These are phyloP conservation scores for Plasmodium cynomolgi DNA, from an alignment of 169 alveolate species.

Conservation along the genomic window DNA sequence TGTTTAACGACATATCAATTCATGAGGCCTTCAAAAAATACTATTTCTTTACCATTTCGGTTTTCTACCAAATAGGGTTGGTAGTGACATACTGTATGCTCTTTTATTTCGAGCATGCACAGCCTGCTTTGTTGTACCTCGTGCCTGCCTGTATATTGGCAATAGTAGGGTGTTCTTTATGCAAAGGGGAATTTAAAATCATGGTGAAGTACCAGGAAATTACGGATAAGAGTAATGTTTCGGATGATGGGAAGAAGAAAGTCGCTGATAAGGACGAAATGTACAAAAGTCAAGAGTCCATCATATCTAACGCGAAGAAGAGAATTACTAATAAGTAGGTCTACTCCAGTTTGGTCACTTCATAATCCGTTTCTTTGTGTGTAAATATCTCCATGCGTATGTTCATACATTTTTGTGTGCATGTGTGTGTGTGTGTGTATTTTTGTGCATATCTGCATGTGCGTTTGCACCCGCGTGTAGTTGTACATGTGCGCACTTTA, in stretches of 20 bases:
- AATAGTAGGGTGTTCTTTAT: slow-evolving; percentile 67
- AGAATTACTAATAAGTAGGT: slow-evolving; percentile 16
- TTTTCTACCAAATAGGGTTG: slow-evolving; percentile 90
- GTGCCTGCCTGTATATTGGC: slow-evolving; percentile 91
- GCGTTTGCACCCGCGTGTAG: neutral
- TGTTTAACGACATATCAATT: slow-evolving; percentile 55
- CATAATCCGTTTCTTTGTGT: neutral
- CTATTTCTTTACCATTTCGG: slow-evolving; percentile 76
- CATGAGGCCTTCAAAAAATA: slow-evolving; percentile 71
- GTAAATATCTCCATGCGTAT: neutral
- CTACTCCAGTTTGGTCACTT: neutral
- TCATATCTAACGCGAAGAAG: slow-evolving; percentile 23
- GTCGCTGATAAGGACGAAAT: slow-evolving; percentile 23
- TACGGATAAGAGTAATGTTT: slow-evolving; percentile 20
- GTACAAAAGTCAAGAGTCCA: slow-evolving; percentile 25
- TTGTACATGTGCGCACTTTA: neutral
- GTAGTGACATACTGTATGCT: slow-evolving; percentile 88
- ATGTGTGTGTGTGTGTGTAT: neutral
- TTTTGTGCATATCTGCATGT: neutral
- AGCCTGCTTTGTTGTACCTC: slow-evolving; percentile 93
- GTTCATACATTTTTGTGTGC: neutral
- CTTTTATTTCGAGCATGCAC: slow-evolving; percentile 88
- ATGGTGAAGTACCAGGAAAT: slow-evolving; percentile 74
- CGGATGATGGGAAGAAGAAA: slow-evolving; percentile 36
- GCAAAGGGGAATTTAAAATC: slow-evolving; percentile 65